Evolutionary conservation across 208 protist genomes (phyloP), one percentile per base, ranked within the genome.

Genomic region (Vickermania spadyakhi): DNA sequence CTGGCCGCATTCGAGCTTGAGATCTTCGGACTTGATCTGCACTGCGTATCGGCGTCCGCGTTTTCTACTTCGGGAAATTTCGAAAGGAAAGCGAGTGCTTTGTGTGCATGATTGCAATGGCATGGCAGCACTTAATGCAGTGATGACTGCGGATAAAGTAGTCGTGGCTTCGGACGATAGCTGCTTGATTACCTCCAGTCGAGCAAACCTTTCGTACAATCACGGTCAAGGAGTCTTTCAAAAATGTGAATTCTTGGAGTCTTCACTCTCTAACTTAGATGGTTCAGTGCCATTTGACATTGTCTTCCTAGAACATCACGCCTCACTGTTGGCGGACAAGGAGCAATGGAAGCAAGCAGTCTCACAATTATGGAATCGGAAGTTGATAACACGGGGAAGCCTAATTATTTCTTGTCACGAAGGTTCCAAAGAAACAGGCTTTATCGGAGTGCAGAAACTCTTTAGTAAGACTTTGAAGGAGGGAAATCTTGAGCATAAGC

Each of bases 81-180:
- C 70, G 27, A 55, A 62, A 18, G 77, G 81, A 23, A 91, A 86
- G 56, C 77, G 77, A 13, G 82, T 92, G 23, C 65, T 92, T 25
- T 88, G 80, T 28, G 58, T 95, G 13, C 77, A 89, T 64, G 88
- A 95, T 57, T 80, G 83, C 28, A 72, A 80, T 54, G 88, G 76
- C 2, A 58, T 73, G 7, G 80, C 81, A 4, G 36, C 88, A 26
- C 66, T 95, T 36, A 85, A 87, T 56, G 88, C 84, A 7, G 64
- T 87, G 18, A 85, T 91, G 72, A 81, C 80, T 2, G 88, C 83
- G 4, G 84, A 81, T 57, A 62, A 75, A 55, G 85, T 95, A n/a
- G 72, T 78, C 1, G 68, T 90, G 11, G 72, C 77, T 3, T 73
- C 86, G 56, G 45, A 61, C 36, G 78, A 88, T 41, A 70, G 11